Percentiles rank a stretch among this genome's conserved stretches.
Evolutionary conservation across 495 filamentous ascomycete genomes (phyloP).

Genomic region (Penicillium pancosmium): DNA sequence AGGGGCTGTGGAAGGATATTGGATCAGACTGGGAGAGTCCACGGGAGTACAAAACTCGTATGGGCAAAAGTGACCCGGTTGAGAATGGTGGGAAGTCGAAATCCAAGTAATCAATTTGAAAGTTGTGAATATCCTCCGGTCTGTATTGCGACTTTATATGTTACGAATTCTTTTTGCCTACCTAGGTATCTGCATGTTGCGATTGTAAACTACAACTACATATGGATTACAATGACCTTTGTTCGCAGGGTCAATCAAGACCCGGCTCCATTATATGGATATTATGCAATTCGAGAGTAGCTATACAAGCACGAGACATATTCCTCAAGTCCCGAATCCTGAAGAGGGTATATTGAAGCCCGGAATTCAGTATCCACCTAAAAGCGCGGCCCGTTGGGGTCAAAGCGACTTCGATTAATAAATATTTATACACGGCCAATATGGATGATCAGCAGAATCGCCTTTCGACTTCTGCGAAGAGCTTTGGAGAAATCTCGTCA

Average conservation of each 20-base stretch:
- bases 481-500: conserved; percentile 88
- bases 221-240: not conserved
- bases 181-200: conserved; percentile 14
- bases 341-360: conserved; percentile 20
- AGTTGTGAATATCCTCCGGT: not conserved
- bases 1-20: conserved; percentile 76
- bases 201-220: conserved; percentile 14
- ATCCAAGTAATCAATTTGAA: not conserved
- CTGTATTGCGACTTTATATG: not conserved
- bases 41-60: conserved; percentile 79
- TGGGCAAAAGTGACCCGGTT: conserved; percentile 41
- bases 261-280: conserved; percentile 8
- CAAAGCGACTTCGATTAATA: conserved; percentile 14
- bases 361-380: not conserved
- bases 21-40: conserved; percentile 67
- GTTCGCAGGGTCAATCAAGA: not conserved
- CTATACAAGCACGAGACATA: conserved; percentile 19
- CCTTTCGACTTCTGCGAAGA: conserved; percentile 77
- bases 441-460: conserved; percentile 60
- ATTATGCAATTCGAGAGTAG: conserved; percentile 21
- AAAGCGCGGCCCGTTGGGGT: not conserved
- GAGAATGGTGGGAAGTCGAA: conserved; percentile 43
- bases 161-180: conserved; percentile 3
- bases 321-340: conserved; percentile 6
- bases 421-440: conserved; percentile 25